Evolutionary conservation across 1,284 basidiomycete genomes (phyloP).

Genomic region (Mycena sp.): DNA sequence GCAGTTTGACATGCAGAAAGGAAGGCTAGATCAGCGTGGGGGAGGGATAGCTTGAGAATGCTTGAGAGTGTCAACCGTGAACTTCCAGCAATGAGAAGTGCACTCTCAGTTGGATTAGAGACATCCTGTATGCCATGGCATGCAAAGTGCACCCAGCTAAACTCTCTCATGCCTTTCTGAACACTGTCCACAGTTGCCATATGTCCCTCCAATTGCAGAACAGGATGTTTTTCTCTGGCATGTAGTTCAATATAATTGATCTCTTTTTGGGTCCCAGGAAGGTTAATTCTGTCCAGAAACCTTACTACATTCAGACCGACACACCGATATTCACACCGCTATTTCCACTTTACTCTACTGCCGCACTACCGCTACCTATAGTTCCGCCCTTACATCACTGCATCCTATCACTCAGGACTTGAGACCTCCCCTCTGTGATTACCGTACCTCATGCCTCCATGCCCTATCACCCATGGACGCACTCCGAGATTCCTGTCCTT

Average conservation of each 20-base stretch:
- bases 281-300: background rate
- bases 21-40: background rate
- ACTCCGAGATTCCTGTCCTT: too few relatives aligned
- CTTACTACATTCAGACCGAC: too few relatives aligned
- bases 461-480: too few relatives aligned
- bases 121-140: constrained; percentile 5
- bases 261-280: constrained; percentile 2
- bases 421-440: too few relatives aligned
- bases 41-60: background rate
- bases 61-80: background rate
- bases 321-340: too few relatives aligned
- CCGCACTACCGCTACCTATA: too few relatives aligned
- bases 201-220: background rate
- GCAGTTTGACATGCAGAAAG: constrained; percentile 9
- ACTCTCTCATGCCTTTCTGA: background rate
- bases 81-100: background rate
- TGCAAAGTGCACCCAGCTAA: constrained; percentile 1
- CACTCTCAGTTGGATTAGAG: background rate
- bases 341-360: too few relatives aligned
- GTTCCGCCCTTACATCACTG: too few relatives aligned
- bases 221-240: background rate
- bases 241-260: background rate
- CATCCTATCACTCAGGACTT: too few relatives aligned
- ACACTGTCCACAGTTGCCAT: background rate
- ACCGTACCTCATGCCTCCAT: too few relatives aligned